Evolutionary conservation across 1,284 basidiomycete species (phyloP).

Genomic region (Malassezia restricta): DNA sequence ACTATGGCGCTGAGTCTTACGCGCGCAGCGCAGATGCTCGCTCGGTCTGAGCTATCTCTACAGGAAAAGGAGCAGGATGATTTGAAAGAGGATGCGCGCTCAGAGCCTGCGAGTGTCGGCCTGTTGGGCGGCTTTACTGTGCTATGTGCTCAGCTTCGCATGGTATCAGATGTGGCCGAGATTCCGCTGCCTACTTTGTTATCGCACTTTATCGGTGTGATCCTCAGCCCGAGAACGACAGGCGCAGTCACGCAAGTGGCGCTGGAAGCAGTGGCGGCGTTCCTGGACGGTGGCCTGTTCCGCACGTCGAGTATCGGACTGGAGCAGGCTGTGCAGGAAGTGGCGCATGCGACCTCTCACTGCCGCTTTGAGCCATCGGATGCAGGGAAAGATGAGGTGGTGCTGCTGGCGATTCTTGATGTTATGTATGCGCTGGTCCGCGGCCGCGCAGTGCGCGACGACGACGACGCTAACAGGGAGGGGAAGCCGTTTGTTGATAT

Average conservation of each 20-base stretch:
- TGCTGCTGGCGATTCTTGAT: slow-evolving; percentile 77
- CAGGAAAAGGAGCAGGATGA: background rate
- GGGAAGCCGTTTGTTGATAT: slow-evolving; percentile 24
- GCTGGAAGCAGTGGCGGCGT: slow-evolving; percentile 70
- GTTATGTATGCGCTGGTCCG: slow-evolving; percentile 68
- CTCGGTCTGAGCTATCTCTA: background rate
- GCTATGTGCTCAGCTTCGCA: slow-evolving; percentile 59
- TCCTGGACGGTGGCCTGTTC: slow-evolving; percentile 69
- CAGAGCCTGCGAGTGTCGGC: slow-evolving; percentile 15
- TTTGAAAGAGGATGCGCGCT: background rate
- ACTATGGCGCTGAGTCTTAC: slow-evolving; percentile 15
- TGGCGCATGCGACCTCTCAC: slow-evolving; percentile 79
- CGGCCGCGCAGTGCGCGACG: slow-evolving; percentile 50
- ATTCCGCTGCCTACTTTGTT: slow-evolving; percentile 32
- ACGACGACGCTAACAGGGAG: background rate
- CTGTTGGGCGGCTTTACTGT: slow-evolving; percentile 81
- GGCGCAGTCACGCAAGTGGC: slow-evolving; percentile 86
- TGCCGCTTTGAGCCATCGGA: slow-evolving; percentile 98
- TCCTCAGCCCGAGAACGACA: slow-evolving; percentile 81
- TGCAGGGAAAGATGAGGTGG: slow-evolving; percentile 71
- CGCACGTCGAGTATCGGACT: slow-evolving; percentile 46
- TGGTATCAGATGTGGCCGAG: slow-evolving; percentile 15
- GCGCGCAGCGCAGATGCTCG: slow-evolving; percentile 11
- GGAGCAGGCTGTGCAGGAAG: slow-evolving; percentile 59
- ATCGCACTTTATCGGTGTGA: slow-evolving; percentile 66